Evolutionary conservation across 179 eudicot species (phyloP), one percentile per base, ranked within the genome.

Genomic region (Carnegiea gigantea): DNA sequence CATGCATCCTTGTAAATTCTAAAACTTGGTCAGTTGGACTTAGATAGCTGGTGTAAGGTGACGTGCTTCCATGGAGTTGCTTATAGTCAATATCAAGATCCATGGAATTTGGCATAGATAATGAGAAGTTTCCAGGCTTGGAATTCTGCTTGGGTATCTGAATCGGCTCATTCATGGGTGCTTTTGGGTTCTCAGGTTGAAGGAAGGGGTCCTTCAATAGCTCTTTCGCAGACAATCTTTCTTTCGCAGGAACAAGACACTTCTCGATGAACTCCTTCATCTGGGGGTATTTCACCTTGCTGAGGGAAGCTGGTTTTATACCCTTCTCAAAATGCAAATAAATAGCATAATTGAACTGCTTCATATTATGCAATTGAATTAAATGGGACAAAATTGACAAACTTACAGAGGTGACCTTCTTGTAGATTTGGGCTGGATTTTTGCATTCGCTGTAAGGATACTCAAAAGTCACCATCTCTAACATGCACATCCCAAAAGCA

Each of bases 401-500:
- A 88, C 98, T 89, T 89, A 94, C 97, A 48, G 89, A 72, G 48
- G 92, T 86, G 85, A 93, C 98, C 79, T 92, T 95, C 90, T 88
- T 92, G 83, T 81, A 95, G 62, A 95, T 95, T 85, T 95, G 96
- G 70, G 97, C 98, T 21, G 93, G 91, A 83, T 93, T 93, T 75
- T 86, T 91, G 89, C 98, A 95, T 83, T 94, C 98, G 38, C 84
- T 82, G 54, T 94, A 94, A 77, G 98, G 98, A 81, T 94, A 94
- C 70, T 94, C 98, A 80, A 89, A 84, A 70, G 97, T 93, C 13
- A 94, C 91, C 93, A 94, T 90, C 86, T 94, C 98, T 86, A 94
- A 85, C 87, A 94, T 88, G 87, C 97, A 94, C 98, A 94, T 93
- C 72, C 97, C 98, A 75, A 94, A 94, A 51, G 98, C 89, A 88